These are phyloP conservation scores for Vinca major DNA, from an alignment of 305 asterid genomes.

Conservation along the genomic window DNA sequence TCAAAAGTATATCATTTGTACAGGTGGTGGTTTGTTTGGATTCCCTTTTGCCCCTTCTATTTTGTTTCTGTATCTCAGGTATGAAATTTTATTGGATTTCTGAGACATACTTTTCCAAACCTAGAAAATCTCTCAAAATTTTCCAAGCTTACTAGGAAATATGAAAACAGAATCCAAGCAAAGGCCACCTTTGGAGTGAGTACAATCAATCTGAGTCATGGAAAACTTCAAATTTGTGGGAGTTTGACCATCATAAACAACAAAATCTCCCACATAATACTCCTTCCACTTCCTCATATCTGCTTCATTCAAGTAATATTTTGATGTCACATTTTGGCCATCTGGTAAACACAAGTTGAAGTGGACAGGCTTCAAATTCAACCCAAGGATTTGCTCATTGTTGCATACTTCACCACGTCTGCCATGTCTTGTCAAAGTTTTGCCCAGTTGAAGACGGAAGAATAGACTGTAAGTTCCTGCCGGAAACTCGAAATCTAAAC, in stretches of 20 bases:
- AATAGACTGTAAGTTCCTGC: conserved; percentile 38
- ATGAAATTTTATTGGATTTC: background rate
- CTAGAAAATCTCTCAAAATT: no score
- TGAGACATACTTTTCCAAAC: background rate
- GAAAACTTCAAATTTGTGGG: conserved; percentile 42
- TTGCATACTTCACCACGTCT: conserved; percentile 18
- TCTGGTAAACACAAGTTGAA: conserved; percentile 36
- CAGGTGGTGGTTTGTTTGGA: conserved; percentile 15
- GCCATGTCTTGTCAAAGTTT: conserved; percentile 20
- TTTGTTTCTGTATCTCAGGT: background rate
- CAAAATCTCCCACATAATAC: conserved; percentile 52
- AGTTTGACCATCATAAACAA: conserved; percentile 22
- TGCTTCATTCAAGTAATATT: conserved; percentile 24
- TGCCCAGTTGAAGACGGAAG: conserved; percentile 45
- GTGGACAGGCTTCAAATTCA: conserved; percentile 41
- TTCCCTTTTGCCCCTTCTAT: background rate
- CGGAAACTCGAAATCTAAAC: conserved; percentile 49
- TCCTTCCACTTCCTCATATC: conserved; percentile 32
- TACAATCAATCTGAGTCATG: conserved; percentile 60
- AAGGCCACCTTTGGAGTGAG: conserved; percentile 58
- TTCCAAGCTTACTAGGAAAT: conserved; percentile 19
- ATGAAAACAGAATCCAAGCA: conserved; percentile 44
- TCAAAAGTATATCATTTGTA: conserved; percentile 15
- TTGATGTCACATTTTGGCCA: conserved; percentile 20
- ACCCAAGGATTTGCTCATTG: conserved; percentile 27